phyloP scores from a whole-genome alignment of 306 rosid species.

The Cicer cuneatum region DNA sequence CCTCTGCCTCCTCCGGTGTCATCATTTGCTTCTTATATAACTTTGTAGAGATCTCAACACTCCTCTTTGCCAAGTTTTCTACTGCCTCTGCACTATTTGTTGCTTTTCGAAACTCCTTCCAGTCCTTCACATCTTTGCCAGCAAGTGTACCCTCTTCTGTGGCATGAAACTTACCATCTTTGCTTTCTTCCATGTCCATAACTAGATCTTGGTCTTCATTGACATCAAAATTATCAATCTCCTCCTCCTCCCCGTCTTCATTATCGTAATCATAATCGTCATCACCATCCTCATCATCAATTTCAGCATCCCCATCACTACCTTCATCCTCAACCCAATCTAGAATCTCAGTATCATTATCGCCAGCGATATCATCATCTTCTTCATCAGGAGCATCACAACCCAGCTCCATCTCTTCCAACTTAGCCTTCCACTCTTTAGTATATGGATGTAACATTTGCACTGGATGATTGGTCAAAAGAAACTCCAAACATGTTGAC shows the following conservation, averaged over 20 bases:
- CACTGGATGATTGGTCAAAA: slow-evolving; percentile 77
- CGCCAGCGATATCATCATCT: slow-evolving; percentile 44
- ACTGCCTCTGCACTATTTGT: slow-evolving; percentile 66
- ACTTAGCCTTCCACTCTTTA: slow-evolving; percentile 92
- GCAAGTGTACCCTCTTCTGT: slow-evolving; percentile 40
- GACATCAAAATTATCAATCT: slow-evolving; percentile 39
- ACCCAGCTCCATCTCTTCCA: slow-evolving; percentile 93
- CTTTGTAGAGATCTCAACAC: slow-evolving; percentile 43
- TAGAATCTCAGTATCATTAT: slow-evolving; percentile 61
- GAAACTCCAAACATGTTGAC: slow-evolving; percentile 80
- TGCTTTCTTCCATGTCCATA: slow-evolving; percentile 57
- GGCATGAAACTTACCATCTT: slow-evolving; percentile 44
- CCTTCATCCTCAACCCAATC: slow-evolving; percentile 85
- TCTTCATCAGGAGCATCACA: slow-evolving; percentile 95
- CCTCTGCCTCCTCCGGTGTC: slow-evolving; percentile 42
- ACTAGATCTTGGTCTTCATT: slow-evolving; percentile 46
- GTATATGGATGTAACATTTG: slow-evolving; percentile 86
- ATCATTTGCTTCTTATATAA: slow-evolving; percentile 48
- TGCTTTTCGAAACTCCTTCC: slow-evolving; percentile 71
- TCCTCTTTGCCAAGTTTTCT: slow-evolving; percentile 64
- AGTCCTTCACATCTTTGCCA: slow-evolving; percentile 39
- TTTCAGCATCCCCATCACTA: slow-evolving; percentile 29
- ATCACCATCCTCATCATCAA: slow-evolving; percentile 19
- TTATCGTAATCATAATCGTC: slow-evolving; percentile 33
- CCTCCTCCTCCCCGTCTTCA: slow-evolving; percentile 37